Base-by-base conservation (phyloP, 305 asterid genomes). In the Solanum hybrid region DNA sequence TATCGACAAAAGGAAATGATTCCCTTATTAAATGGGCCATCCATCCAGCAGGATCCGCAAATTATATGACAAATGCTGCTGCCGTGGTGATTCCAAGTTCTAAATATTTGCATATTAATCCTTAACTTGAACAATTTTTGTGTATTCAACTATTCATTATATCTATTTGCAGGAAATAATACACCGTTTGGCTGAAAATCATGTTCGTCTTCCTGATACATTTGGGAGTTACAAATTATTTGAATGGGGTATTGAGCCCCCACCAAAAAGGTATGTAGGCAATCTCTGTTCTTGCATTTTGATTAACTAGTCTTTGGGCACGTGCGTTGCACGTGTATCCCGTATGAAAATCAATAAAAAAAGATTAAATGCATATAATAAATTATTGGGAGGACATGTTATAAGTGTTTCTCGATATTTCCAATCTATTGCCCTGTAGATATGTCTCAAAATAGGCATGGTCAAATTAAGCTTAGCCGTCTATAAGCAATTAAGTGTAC, bases 21-120 rank as follows among this genome's bases (percentile, higher is more conserved):
- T 96, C 98, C 81, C 94, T 97, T 89, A 90, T 95, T 92, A 94
- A 89, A 94, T 95, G 97, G 98, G 95, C 94, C 75, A 93, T 97
- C 93, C 89, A 39, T 86, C 99, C 99, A 40, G 93, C 92, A 64
- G 92, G 92, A 89, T 91, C 98, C 90, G 93, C 93, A 90, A 90
- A 90, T 88, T 95, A 89, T 87, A 92, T 97, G 75, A 89, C 97
- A 34, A 95, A 94, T 89, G 92, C 94, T 88, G 92, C 98, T 37
- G 98, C 98, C 90, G 90, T 80, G 98, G 99, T 97, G 57, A 74
- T 40, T 90, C 86, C 12, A 29, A 46, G 26, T 87, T 88, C 89
- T 22, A 57, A 86, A 85, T 88, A 69, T 86, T 24, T 81, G 84
- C 90, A 37, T 20, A 67, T 90, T 39, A 87, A 86, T 40, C 22